Evolutionary conservation across 108 stramenopile species (phyloP), one percentile per base, ranked within the genome.

Genomic region (Fistulifera pelliculosa): DNA sequence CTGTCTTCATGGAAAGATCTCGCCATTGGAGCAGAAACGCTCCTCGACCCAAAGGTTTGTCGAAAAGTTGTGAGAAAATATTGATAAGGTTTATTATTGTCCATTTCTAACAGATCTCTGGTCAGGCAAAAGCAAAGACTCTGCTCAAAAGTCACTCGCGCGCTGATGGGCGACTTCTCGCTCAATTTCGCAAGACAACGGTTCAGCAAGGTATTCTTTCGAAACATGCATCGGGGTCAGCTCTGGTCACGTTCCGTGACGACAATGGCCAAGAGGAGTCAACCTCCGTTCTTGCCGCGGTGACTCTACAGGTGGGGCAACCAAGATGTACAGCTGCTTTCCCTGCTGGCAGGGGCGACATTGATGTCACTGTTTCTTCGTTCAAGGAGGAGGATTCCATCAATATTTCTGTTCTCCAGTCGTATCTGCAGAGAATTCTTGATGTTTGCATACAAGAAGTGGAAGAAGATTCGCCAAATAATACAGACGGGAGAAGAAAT

Each of bases 281-380:
- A 11, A 90, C 87, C 0, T 79, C 75, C 45, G 66, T 90, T 5
- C 38, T 85, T 19, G 72, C 74, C 2, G 83, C 74, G 15, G 77
- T 73, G 28, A 79, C 81, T 0, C 41, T 83, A 6, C 61, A 74
- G 27, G 77, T 90, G 11, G 87, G 87, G 2, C 80, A 76, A 62
- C 87, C 83, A 18, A 47, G 56, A 11, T 50, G 80, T 26, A 38
- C 54, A 17, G 22, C 60, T 4, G 21, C 53, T 7, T 39, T 42
- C 14, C 26, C 54, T 7, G 12, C 40, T n/a, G 17, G n/a, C 3
- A 42, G 28, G 25, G 66, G 66, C 31, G 68, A 60, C 27, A 10
- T 31, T 22, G 41, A 60, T 42, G 49, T 58, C 27, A 57, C 41
- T n/a, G 17, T 45, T 15, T 44, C 56, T 25, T 44, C 56, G 1